These are phyloP conservation scores for Heimioporus sp. DNA, from an alignment of 768 basidiomycete species.

Conservation along the genomic window DNA sequence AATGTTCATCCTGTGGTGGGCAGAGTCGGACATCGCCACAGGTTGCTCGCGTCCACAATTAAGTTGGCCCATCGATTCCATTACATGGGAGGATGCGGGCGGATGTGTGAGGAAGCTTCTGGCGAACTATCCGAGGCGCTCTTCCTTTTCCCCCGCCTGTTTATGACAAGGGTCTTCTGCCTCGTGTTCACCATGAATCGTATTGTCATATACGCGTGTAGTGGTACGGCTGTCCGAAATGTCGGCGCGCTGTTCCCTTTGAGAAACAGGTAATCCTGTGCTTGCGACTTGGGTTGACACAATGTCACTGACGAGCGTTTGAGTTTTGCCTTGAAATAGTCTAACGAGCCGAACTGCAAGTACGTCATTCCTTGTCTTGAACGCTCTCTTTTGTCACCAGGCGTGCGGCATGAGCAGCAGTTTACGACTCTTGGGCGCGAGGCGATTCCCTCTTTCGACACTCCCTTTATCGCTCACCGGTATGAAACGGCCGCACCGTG, in stretches of 20 bases:
- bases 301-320: slow-evolving; percentile 12
- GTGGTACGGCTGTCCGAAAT: slow-evolving; percentile 9
- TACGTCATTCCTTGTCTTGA: slow-evolving; percentile 29
- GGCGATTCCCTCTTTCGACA: slow-evolving; percentile 18
- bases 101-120: slow-evolving; percentile 7
- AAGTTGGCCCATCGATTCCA: slow-evolving; percentile 11
- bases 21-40: too few species aligned
- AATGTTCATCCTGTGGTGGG: too few species aligned
- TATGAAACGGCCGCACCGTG: slow-evolving; percentile 19
- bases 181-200: slow-evolving; percentile 25
- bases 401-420: slow-evolving; percentile 4
- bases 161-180: slow-evolving; percentile 12
- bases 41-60: slow-evolving; percentile 4
- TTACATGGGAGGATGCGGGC: slow-evolving; percentile 5
- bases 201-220: slow-evolving; percentile 12
- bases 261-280: slow-evolving; percentile 13
- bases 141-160: slow-evolving; percentile 7
- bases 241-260: slow-evolving; percentile 1
- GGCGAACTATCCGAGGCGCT: slow-evolving; percentile 4
- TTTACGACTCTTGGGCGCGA: slow-evolving; percentile 16
- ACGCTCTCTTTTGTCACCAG: slow-evolving; percentile 7
- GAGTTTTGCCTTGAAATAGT: slow-evolving; percentile 25
- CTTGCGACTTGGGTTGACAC: slow-evolving; percentile 8
- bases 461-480: slow-evolving; percentile 8
- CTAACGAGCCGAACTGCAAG: slow-evolving; percentile 10